Conservation (phyloP, 106 monocot species). For the Chionographis japonica region DNA sequence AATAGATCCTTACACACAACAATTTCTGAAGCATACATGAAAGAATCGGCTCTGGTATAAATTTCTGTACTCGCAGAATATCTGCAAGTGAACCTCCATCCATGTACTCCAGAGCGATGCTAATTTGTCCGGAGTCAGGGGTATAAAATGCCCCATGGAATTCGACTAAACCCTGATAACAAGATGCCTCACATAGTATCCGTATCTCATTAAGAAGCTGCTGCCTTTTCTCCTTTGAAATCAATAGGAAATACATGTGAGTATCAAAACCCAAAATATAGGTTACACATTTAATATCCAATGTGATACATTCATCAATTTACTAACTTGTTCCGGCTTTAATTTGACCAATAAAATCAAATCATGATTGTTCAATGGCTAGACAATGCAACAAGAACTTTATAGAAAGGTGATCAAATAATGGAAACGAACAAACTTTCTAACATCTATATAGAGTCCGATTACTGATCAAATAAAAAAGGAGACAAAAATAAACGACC, state of each 20-base stretch:
- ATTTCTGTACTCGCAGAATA: conserved; percentile 54
- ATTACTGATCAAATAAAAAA: too few relatives aligned
- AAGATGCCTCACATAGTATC: conserved; percentile 83
- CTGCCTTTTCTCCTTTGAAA: conserved; percentile 80
- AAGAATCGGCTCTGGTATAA: conserved; percentile 79
- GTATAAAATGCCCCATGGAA: conserved; percentile 96
- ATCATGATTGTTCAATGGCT: too few relatives aligned
- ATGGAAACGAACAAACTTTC: too few relatives aligned
- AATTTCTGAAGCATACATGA: conserved; percentile 65
- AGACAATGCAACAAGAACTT: too few relatives aligned
- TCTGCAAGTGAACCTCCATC: conserved; percentile 98
- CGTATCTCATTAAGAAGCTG: conserved; percentile 95
- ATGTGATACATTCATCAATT: too few relatives aligned
- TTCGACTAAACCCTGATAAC: conserved; percentile 80
- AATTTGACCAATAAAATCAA: too few relatives aligned
- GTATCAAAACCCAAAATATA: not conserved
- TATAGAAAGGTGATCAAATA: too few relatives aligned
- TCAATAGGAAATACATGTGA: conserved; percentile 2
- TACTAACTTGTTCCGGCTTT: too few relatives aligned
- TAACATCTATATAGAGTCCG: too few relatives aligned
- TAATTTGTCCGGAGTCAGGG: conserved; percentile 94
- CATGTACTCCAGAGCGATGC: conserved; percentile 96
- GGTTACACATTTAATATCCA: too few relatives aligned
- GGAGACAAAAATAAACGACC: too few relatives aligned
- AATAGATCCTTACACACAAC: conserved; percentile 54